Evolutionary conservation across 352 stramenopile species (phyloP).

Genomic region (Phytophthora sp.): DNA sequence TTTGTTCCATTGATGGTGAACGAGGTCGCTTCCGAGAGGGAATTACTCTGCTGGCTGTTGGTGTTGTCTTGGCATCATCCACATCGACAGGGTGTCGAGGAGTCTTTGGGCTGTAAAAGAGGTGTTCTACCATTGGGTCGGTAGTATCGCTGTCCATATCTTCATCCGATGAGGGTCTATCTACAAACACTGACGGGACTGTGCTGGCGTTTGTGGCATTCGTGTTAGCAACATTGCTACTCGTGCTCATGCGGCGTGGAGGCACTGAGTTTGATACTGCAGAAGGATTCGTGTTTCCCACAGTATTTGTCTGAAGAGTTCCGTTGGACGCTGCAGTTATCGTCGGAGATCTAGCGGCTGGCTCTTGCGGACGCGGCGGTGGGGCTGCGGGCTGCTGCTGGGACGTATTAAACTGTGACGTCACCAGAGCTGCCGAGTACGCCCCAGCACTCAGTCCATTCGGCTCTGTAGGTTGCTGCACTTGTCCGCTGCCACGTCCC

Average conservation of each 20-base stretch:
- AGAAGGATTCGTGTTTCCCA: background rate
- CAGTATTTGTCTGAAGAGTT: background rate
- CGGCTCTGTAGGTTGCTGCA: conserved; percentile 10
- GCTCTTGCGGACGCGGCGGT: conserved; percentile 9
- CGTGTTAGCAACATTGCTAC: background rate
- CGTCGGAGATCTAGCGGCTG: background rate
- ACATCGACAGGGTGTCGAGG: conserved; percentile 24
- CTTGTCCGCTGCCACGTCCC: conserved; percentile 12
- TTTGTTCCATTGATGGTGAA: conserved; percentile 29
- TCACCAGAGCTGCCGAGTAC: conserved; percentile 68
- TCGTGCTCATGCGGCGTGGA: conserved; percentile 12
- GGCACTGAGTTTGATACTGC: conserved; percentile 1
- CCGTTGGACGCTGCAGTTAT: conserved; percentile 1
- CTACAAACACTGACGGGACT: conserved; percentile 57
- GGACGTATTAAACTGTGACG: conserved; percentile 44
- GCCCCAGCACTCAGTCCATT: conserved; percentile 43
- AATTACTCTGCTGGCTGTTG: background rate
- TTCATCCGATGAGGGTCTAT: conserved; percentile 64
- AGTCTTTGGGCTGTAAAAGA: conserved; percentile 84
- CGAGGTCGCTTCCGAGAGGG: conserved; percentile 43
- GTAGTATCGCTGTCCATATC: conserved; percentile 67
- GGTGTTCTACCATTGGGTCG: conserved; percentile 73
- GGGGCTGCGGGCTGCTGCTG: conserved; percentile 7
- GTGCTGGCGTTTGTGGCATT: conserved; percentile 7
- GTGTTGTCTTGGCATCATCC: background rate